Base-by-base conservation (phyloP, 2,329 filamentous ascomycete species). In the Mycosphaerella arachidis region DNA sequence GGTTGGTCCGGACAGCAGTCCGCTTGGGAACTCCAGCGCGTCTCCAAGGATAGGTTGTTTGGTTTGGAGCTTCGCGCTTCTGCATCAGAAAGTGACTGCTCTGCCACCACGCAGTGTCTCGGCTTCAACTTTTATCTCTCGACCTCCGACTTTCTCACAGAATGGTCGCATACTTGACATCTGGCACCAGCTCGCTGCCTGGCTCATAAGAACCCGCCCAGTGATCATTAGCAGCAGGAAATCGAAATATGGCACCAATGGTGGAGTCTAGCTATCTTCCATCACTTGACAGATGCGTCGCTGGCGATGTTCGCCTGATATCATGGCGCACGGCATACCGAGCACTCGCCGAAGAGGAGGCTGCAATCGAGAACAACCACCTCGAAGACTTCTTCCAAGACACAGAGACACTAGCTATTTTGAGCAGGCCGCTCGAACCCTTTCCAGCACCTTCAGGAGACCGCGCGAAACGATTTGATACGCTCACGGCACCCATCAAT, bases 401-500 rank as follows among this genome's bases (percentile, higher is more conserved):
- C 68, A 78, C 84, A 57, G 84, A 87, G 66, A 87, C 90, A 66
- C 78, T 86, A 67, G 78, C 82, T 57, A 79, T 92, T 59, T 82
- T 97, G 59, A 85, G 84, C 66, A 82, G 84, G 57, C 88, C 90
- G 29, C 81, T 86, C 70, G 82, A 81, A 63, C 85, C 87, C 46
- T 96, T 93, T 73, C 77, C 83, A 59, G 69, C 81, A 64, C 79
- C 87, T 1, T 85, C 83, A 65, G 43, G 58, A n/a, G 60, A 58
- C 31, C 66, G 56, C 53, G 59, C 40, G 74, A 81, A 84, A 66
- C 83, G 84, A 18, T 95, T 95, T 71, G 89, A 95, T 62, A 89
- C 89, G 20, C 92, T 88, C 75, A 96, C 90, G 0, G 89, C 92
- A 24, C 89, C 92, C 5, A 95, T 97, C 62, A 89, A 96, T 72